phyloP scores from a whole-genome alignment of 208 protist genomes.

The Leishmania major region DNA sequence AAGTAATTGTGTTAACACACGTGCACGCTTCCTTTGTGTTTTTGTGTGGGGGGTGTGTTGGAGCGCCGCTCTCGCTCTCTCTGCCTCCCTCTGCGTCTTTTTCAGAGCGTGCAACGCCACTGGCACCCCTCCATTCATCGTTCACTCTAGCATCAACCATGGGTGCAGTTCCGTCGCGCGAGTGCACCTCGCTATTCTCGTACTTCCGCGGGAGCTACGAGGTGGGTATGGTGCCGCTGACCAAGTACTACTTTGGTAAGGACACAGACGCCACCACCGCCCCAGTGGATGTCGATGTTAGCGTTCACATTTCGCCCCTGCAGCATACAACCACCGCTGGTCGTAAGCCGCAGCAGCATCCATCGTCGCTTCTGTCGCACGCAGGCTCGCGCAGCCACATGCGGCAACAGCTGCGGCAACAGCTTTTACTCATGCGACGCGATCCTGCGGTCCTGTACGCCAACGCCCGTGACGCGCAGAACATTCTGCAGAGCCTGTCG shows the following conservation, averaged over 20 bases:
- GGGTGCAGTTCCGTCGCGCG: conserved; percentile 70
- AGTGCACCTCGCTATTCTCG: conserved; percentile 75
- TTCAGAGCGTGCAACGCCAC: not conserved
- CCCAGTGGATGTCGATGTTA: not conserved
- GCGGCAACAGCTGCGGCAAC: conserved; percentile 53
- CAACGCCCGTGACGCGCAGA: conserved; percentile 49
- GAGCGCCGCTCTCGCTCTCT: not conserved
- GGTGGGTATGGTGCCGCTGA: conserved; percentile 83
- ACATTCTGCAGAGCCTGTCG: conserved; percentile 33
- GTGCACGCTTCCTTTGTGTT: not conserved
- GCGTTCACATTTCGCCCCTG: not conserved
- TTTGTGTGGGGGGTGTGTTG: not conserved
- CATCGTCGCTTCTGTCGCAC: not conserved
- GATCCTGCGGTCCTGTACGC: conserved; percentile 74
- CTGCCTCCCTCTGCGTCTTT: not conserved
- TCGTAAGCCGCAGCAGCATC: not conserved
- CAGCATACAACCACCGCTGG: not conserved
- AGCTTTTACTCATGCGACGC: conserved; percentile 68
- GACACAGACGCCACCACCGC: conserved; percentile 13
- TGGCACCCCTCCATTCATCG: not conserved
- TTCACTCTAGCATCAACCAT: conserved; percentile 29
- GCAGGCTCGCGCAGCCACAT: conserved; percentile 10
- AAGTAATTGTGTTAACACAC: not conserved
- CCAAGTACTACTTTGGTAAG: conserved; percentile 70
- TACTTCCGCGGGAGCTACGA: conserved; percentile 89